A percentile compares a stretch with the other conserved stretches of the same genome.
phyloP scores from a whole-genome alignment of 257 asterid species.

The Rehmannia glutinosa region DNA sequence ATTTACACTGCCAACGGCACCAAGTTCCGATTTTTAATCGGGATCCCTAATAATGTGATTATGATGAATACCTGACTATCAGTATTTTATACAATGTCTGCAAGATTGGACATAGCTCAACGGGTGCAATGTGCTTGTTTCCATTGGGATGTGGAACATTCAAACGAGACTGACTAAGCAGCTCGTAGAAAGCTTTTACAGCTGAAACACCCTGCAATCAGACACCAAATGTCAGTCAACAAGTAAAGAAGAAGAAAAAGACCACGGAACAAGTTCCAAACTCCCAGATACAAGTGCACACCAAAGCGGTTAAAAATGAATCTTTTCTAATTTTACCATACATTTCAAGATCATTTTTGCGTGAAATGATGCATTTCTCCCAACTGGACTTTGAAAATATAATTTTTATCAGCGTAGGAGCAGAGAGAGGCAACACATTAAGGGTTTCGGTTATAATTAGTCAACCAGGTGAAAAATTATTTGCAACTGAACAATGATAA shows the following conservation, averaged over 20 bases:
- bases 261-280: too few species aligned
- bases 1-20: background rate
- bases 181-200: conserved; percentile 86
- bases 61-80: conserved; percentile 35
- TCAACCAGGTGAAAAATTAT: too few species aligned
- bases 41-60: background rate
- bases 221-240: background rate
- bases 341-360: too few species aligned
- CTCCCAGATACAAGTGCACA: too few species aligned
- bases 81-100: conserved; percentile 72
- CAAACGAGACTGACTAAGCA: conserved; percentile 71
- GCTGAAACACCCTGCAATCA: conserved; percentile 86
- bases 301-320: too few species aligned
- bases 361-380: too few species aligned
- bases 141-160: conserved; percentile 56
- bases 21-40: background rate
- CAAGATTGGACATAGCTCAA: conserved; percentile 88
- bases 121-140: conserved; percentile 62
- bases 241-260: background rate
- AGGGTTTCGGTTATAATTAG: too few species aligned
- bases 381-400: too few species aligned
- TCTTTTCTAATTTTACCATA: too few species aligned
- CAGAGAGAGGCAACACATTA: too few species aligned
- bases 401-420: too few species aligned
- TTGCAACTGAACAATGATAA: too few species aligned